Percentiles rank a stretch among this genome's conserved stretches.
These are phyloP conservation scores for Penicillium sumatraense DNA, from an alignment of 2,329 filamentous ascomycete species.

Conservation along the genomic window DNA sequence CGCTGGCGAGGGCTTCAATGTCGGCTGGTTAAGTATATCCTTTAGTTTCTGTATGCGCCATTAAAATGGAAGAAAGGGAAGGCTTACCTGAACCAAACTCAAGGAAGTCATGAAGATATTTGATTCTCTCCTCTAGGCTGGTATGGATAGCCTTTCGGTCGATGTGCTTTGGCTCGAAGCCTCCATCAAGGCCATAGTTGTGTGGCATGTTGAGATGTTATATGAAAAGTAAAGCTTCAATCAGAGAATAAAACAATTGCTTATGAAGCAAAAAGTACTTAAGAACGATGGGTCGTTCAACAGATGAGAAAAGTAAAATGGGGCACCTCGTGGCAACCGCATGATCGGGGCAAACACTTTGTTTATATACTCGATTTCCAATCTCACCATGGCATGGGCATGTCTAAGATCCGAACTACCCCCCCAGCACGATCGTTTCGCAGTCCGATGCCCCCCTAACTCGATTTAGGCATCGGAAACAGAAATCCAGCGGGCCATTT, in stretches of 20 bases:
- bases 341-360: constrained; percentile 12
- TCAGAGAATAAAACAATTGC: no score
- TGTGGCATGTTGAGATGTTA: constrained; percentile 22
- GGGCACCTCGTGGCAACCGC: constrained; percentile 20
- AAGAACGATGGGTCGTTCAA: neutral
- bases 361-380: constrained; percentile 19
- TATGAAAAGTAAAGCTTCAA: no score
- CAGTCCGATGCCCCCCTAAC: neutral
- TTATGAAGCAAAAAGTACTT: no score
- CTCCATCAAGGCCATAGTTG: constrained; percentile 18
- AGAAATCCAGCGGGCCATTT: constrained; percentile 7
- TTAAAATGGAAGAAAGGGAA: constrained; percentile 12
- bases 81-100: constrained; percentile 71
- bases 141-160: constrained; percentile 74
- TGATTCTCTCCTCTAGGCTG: constrained; percentile 69
- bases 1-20: constrained; percentile 70
- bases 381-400: neutral
- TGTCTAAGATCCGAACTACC: neutral
- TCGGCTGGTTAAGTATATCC: constrained; percentile 58
- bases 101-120: constrained; percentile 75
- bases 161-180: constrained; percentile 57
- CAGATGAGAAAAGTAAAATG: constrained; percentile 12
- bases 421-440: neutral
- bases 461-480: neutral
- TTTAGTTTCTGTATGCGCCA: neutral